Evolutionary conservation across 1,139 yeast species (phyloP).

Genomic region (Saccharomyces hybrid): DNA sequence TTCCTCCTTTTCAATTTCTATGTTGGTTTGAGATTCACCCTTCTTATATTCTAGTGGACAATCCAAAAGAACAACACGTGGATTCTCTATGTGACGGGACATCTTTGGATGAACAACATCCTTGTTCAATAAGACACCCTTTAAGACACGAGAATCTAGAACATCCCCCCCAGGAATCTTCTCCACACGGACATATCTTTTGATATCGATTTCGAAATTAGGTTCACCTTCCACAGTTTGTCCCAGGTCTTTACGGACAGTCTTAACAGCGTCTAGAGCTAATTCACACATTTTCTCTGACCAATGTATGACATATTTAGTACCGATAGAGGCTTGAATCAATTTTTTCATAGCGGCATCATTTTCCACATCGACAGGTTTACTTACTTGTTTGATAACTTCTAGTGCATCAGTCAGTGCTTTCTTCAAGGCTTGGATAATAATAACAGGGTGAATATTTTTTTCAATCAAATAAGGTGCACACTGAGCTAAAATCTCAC

Average conservation of each 20-base stretch:
- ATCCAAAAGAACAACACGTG: slow-evolving; percentile 80
- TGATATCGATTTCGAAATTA: slow-evolving; percentile 68
- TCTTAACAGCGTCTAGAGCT: slow-evolving; percentile 81
- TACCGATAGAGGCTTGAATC: slow-evolving; percentile 88
- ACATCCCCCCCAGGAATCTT: slow-evolving; percentile 98
- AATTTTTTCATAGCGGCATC: slow-evolving; percentile 83
- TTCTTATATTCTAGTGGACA: slow-evolving; percentile 97
- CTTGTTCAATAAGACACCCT: slow-evolving; percentile 89
- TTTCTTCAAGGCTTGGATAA: slow-evolving; percentile 87
- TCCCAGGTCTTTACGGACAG: slow-evolving; percentile 64
- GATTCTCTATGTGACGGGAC: slow-evolving; percentile 83
- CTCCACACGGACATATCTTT: slow-evolving; percentile 88
- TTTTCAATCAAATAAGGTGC: slow-evolving; percentile 85
- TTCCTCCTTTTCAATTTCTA: slow-evolving; percentile 91
- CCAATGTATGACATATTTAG: slow-evolving; percentile 91
- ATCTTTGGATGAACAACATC: slow-evolving; percentile 98
- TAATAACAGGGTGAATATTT: slow-evolving; percentile 93
- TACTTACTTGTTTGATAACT: slow-evolving; percentile 76
- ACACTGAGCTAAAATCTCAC: slow-evolving; percentile 92
- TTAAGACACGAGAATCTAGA: slow-evolving; percentile 76
- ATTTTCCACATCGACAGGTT: slow-evolving; percentile 74
- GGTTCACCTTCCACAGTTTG: slow-evolving; percentile 35
- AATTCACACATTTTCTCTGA: slow-evolving; percentile 84
- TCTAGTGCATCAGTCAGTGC: slow-evolving; percentile 89
- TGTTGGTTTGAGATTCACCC: slow-evolving; percentile 97